phyloP scores from a whole-genome alignment of 2,329 filamentous ascomycete genomes.

The Cladosporium austrohemisphaericum region DNA sequence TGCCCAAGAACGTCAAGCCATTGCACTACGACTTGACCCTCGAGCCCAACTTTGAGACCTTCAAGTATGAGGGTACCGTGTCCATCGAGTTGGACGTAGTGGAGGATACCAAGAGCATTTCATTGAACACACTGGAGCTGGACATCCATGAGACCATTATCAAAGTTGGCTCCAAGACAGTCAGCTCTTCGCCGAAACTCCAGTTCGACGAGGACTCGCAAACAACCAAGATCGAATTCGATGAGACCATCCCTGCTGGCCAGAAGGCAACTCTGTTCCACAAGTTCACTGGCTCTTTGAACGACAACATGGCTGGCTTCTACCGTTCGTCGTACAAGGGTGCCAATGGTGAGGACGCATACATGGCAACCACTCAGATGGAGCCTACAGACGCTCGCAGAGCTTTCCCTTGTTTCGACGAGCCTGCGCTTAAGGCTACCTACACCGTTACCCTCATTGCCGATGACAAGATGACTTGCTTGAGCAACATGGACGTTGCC shows the following conservation, averaged over 20 bases:
- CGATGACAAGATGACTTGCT: constrained; percentile 82
- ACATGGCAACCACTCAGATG: constrained; percentile 91
- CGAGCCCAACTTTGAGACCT: constrained; percentile 84
- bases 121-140: constrained; percentile 82
- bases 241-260: constrained; percentile 67
- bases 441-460: constrained; percentile 90
- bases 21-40: constrained; percentile 85
- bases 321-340: constrained; percentile 93
- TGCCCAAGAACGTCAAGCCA: constrained; percentile 90
- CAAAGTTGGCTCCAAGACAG: constrained; percentile 54
- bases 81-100: constrained; percentile 82
- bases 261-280: constrained; percentile 74
- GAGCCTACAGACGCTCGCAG: constrained; percentile 90
- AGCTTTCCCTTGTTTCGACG: constrained; percentile 95
- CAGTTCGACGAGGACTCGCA: constrained; percentile 76
- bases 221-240: constrained; percentile 75
- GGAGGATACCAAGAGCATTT: constrained; percentile 79
- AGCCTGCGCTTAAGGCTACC: constrained; percentile 87
- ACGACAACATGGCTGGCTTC: constrained; percentile 96
- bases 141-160: constrained; percentile 74
- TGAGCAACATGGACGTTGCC: constrained; percentile 95
- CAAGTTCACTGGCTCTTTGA: constrained; percentile 74
- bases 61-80: constrained; percentile 81
- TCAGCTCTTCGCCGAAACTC: constrained; percentile 62
- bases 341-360: constrained; percentile 70